A percentile compares a stretch with the other conserved stretches of the same genome.
Conservation (phyloP, 176 grass and related monocot genomes). For the Triticum aestivum region IWGSC_CS_RefSeq_v2.1 NC_057813.1:200355369-200355868, state of each 20-base stretch:
- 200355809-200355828: not conserved
- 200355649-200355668: conserved; percentile 15
- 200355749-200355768: not conserved
- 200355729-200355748: conserved; percentile 32
- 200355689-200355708: conserved; percentile 44
- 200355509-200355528: not conserved
- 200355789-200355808: not conserved
- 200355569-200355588: conserved; percentile 55
- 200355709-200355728: conserved; percentile 21
- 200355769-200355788: not conserved
- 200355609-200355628: not conserved
- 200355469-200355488: not conserved
- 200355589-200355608: conserved; percentile 37
- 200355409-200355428: conserved; percentile 73
- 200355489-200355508: not conserved
- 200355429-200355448: conserved; percentile 46
- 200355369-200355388: conserved; percentile 76
- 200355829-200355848: not conserved
- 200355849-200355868: not conserved
- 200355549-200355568: conserved; percentile 20
- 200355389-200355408: conserved; percentile 82
- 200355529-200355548: not conserved
- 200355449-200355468: conserved; percentile 44
- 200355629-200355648: not conserved
- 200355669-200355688: conserved; percentile 35